Base-by-base conservation (phyloP, 2,329 filamentous ascomycete species). In the Pseudocercospora ulei region DNA sequence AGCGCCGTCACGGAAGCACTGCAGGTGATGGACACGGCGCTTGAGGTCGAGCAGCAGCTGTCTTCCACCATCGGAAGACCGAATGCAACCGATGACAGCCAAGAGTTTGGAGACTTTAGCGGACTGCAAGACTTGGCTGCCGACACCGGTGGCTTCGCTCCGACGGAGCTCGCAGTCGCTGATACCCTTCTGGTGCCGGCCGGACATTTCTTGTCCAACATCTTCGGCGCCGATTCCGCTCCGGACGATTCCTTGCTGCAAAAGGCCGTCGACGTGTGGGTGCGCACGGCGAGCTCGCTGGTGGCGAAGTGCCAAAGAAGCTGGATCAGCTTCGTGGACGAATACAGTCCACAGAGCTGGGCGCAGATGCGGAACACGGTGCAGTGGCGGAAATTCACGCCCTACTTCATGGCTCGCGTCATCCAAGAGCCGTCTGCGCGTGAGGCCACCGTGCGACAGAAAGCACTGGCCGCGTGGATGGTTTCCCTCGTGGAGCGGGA, bases 81-180 rank as follows among this genome's bases (percentile, higher is more conserved):
- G 26, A 37, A 48, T 12, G 47, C 36, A 7, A 71, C 65, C 38
- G 74, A 78, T 36, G 76, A 79, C 37, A 78, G 75, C 46, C 76
- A 79, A 53, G 75, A 78, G 30, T 78, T 75, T 50, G 75, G 75
- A 18, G 73, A 75, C 43, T 73, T 69, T 61, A 62, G 67, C 13
- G 73, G 65, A 12, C 61, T 77, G 34, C 68, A 72, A 40, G 68
- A 70, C 20, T 38, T 53, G 6, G 47, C 26, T 3, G 38, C 40
- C 8, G 31, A 43, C 12, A n/a, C 29, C 8, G 20, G 17, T n/a
- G 12, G 17, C n/a, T 7, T 27, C 7, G 16, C 16, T 8, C 7
- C 31, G 5, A n/a, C 14, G 20, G 26, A 7, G 28, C 7, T 17
- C 13, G 29, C 34, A 16, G 52, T 69, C 19, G 54, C 68, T 16